phyloP scores from a whole-genome alignment of 2,329 filamentous ascomycete genomes.

The Xylariaceae sp. region DNA sequence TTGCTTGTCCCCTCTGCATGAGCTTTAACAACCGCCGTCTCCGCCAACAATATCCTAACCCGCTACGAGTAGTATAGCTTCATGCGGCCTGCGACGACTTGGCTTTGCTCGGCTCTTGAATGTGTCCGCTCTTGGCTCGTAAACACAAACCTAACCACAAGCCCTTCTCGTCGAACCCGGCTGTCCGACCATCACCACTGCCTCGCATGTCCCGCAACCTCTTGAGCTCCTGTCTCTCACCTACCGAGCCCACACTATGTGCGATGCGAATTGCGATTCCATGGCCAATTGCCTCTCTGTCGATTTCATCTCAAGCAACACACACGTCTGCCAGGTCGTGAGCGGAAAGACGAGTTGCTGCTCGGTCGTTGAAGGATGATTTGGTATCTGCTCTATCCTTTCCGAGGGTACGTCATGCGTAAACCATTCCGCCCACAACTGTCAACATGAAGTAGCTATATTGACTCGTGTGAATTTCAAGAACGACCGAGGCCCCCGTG shows the following conservation, averaged over 20 bases:
- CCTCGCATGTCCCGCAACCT: constrained; percentile 13
- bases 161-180: constrained; percentile 2
- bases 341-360: constrained; percentile 10
- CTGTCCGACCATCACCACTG: constrained; percentile 8
- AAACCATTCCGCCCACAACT: too few relatives aligned
- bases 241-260: constrained; percentile 17
- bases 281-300: constrained; percentile 18
- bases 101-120: constrained; percentile 7
- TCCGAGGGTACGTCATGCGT: constrained; percentile 61
- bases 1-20: too few relatives aligned
- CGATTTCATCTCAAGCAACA: constrained; percentile 2
- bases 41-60: too few relatives aligned
- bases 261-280: constrained; percentile 14
- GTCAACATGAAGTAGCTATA: neutral
- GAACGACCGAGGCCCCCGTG: constrained; percentile 70
- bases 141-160: constrained; percentile 7
- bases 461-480: constrained; percentile 33
- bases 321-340: constrained; percentile 2
- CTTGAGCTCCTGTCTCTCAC: constrained; percentile 2
- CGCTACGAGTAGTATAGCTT: too few relatives aligned
- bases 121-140: constrained; percentile 11
- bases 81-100: neutral
- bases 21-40: too few relatives aligned
- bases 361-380: constrained; percentile 50
- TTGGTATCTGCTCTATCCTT: constrained; percentile 73